phyloP scores from a whole-genome alignment of 208 protist genomes.

The Leishmania guyanensis region DNA sequence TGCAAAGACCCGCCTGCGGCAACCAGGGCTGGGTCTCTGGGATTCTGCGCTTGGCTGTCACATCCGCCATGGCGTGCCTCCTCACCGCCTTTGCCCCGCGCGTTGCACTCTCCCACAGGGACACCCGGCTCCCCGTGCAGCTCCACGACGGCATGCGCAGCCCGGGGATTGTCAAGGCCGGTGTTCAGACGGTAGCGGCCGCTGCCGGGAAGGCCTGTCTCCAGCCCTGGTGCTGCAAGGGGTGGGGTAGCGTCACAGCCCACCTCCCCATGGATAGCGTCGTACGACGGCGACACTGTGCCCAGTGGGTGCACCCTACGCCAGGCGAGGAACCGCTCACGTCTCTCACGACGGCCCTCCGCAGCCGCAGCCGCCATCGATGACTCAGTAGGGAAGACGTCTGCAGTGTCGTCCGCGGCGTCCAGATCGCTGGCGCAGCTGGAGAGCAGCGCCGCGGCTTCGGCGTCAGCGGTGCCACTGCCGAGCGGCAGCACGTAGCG shows the following conservation, averaged over 20 bases:
- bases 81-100: neutral
- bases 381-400: neutral
- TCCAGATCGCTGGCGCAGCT: no score
- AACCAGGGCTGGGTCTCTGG: neutral
- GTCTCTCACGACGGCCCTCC: constrained; percentile 28
- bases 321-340: constrained; percentile 67
- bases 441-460: neutral
- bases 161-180: constrained; percentile 59
- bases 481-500: constrained; percentile 13
- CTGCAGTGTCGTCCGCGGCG: neutral
- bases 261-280: neutral
- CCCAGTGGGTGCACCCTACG: constrained; percentile 37
- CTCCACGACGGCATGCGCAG: constrained; percentile 36
- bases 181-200: constrained; percentile 69
- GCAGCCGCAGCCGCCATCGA: constrained; percentile 10
- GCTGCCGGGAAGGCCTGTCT: neutral
- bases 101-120: neutral
- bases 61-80: neutral
- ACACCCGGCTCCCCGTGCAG: constrained; percentile 10
- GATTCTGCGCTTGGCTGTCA: neutral
- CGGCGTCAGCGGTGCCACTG: neutral
- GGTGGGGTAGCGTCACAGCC: neutral
- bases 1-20: neutral
- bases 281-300: constrained; percentile 13
- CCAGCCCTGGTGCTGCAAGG: neutral